Base-by-base conservation (phyloP, 2,329 filamentous ascomycete genomes). In the Alternaria triticimaculans region DNA sequence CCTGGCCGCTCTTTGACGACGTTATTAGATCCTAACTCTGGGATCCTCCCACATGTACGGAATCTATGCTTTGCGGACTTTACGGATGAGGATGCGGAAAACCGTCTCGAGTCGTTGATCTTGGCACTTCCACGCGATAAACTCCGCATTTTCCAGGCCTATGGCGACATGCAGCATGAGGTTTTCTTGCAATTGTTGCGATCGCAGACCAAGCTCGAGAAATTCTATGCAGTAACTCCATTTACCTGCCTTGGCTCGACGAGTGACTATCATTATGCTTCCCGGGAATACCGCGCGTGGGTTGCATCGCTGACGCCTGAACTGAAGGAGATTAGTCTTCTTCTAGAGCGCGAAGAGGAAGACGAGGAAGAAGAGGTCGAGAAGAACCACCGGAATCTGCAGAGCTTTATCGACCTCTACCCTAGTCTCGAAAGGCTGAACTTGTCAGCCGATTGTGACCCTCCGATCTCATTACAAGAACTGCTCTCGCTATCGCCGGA, bases 371-470 rank as follows among this genome's bases (percentile, higher is more conserved):
- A 23, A 4, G 5, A 23, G 21, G 21, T 23, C 21, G 21, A 23
- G 3, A 5, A 23, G 3, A 5, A 4, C 21, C 5, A 37, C 33
- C 33, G 33, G 33, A 0, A 37, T 37, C 33, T 37, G 33, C 33
- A 37, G 33, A 37, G 33, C 33, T 37, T 37, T 37, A 37, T 37
- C 33, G 33, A 37, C 33, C 33, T 37, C 33, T 37, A n/a, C 33
- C 33, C 15, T 0, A 37, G 33, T 37, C 33, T 37, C 33, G 33
- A 37, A 37, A 37, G 33, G 33, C 33, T 37, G 33, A 0, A 37
- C 0, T 37, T 37, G 33, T 37, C 33, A 37, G 33, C 0, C 33
- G 33, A 37, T 0, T 0, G 0, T 37, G 33, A 37, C 0, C 0
- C 0, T 37, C 15, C 6, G 20, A 18, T 5, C 15, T 49, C 46